Conservation (phyloP, 305 asterid genomes). For the Fraxinus baroniana region DNA sequence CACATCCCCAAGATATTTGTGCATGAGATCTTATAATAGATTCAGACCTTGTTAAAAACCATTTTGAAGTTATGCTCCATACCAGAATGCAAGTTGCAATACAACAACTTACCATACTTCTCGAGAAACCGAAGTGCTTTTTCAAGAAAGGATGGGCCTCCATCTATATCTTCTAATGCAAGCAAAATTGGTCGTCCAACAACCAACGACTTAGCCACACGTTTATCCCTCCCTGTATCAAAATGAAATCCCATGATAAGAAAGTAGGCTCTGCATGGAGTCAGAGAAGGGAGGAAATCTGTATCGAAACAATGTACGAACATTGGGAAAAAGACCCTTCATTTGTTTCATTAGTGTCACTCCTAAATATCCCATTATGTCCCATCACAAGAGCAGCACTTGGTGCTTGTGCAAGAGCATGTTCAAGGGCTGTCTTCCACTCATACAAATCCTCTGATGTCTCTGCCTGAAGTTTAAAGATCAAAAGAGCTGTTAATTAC, state of each 20-base stretch:
- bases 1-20: slow-evolving; percentile 13
- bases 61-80: slow-evolving; percentile 13
- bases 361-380: slow-evolving; percentile 87
- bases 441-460: slow-evolving; percentile 89
- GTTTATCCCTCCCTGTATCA: slow-evolving; percentile 87
- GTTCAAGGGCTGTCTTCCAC: slow-evolving; percentile 97
- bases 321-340: slow-evolving; percentile 94
- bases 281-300: slow-evolving; percentile 6
- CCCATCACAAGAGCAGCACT: slow-evolving; percentile 99
- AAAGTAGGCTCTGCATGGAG: slow-evolving; percentile 3
- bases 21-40: slow-evolving; percentile 1
- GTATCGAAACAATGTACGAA: slow-evolving; percentile 37
- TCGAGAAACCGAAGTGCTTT: slow-evolving; percentile 97
- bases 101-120: slow-evolving; percentile 63
- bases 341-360: slow-evolving; percentile 63
- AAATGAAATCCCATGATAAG: slow-evolving; percentile 17
- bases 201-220: slow-evolving; percentile 85
- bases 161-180: slow-evolving; percentile 97
- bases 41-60: slow-evolving; percentile 13
- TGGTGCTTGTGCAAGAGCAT: slow-evolving; percentile 97
- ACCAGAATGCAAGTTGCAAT: slow-evolving; percentile 18
- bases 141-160: slow-evolving; percentile 97
- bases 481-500: slow-evolving; percentile 22
- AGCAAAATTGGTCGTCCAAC: slow-evolving; percentile 98
- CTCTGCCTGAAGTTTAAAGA: slow-evolving; percentile 70